Evolutionary conservation across 306 rosid species (phyloP).

Genomic region (Trifolium dubium): DNA sequence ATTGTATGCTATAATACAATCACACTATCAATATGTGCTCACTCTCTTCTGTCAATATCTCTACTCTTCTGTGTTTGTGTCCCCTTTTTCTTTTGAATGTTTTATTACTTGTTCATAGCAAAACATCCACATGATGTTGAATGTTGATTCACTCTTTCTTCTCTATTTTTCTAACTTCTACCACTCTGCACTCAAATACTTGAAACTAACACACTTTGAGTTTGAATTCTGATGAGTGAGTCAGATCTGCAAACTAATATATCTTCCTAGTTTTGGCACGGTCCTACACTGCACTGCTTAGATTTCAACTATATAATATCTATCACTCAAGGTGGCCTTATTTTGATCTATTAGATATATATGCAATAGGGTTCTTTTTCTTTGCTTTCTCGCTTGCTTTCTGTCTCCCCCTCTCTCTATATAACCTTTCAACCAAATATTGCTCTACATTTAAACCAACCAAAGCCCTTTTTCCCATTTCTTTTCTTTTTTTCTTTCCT

Average conservation of each 20-base stretch:
- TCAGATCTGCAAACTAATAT: background rate
- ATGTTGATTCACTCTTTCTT: background rate
- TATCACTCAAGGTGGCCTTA: background rate
- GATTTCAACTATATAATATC: conserved; percentile 1
- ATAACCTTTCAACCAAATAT: conserved; percentile 1
- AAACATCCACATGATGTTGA: background rate
- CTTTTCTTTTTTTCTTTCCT: too few relatives aligned
- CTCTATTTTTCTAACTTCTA: background rate
- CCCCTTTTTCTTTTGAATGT: background rate
- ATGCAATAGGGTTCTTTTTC: conserved; percentile 6
- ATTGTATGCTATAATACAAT: conserved; percentile 64
- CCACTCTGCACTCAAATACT: too few relatives aligned
- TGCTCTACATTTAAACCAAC: conserved; percentile 11
- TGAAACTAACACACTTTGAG: too few relatives aligned
- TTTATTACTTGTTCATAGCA: background rate
- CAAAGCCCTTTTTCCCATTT: background rate
- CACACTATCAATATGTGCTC: conserved; percentile 69
- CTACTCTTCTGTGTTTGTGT: conserved; percentile 16
- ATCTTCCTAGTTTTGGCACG: background rate
- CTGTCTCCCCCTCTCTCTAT: background rate
- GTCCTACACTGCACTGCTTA: background rate
- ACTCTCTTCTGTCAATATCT: conserved; percentile 96
- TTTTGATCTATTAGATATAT: conserved; percentile 6
- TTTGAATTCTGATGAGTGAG: background rate
- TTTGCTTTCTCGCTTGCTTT: background rate